A percentile compares a stretch with the other conserved stretches of the same genome.
Evolutionary conservation across 352 stramenopile genomes (phyloP).

Genomic region (Phytophthora litchii): DNA sequence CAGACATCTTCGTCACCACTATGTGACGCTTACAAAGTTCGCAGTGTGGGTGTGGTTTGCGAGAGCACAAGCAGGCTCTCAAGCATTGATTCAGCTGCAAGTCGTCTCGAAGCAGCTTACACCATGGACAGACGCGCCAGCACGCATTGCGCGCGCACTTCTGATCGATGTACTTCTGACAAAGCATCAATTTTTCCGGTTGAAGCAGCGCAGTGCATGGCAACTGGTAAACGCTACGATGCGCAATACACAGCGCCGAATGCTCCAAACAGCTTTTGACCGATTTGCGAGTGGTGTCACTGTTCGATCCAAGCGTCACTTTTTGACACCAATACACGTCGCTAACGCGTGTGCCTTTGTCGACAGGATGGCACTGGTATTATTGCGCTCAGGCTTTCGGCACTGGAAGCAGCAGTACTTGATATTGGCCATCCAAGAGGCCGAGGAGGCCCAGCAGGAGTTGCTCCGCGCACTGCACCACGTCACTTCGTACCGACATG

Average conservation of each 20-base stretch:
- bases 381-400: conserved; percentile 41
- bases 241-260: conserved; percentile 10
- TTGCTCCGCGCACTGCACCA: conserved; percentile 50
- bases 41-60: conserved; percentile 61
- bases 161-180: conserved; percentile 21
- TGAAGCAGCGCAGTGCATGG: conserved; percentile 26
- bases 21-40: conserved; percentile 21
- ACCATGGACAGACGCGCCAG: conserved; percentile 11
- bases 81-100: conserved; percentile 24
- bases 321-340: conserved; percentile 18
- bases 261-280: conserved; percentile 23
- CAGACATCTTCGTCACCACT: conserved; percentile 35
- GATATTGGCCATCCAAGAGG: conserved; percentile 42
- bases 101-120: conserved; percentile 19
- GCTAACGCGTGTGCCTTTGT: conserved; percentile 33
- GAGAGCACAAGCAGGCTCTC: conserved; percentile 32
- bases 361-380: conserved; percentile 22
- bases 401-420: conserved; percentile 64
- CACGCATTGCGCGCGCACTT: conserved; percentile 16
- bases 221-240: conserved; percentile 14
- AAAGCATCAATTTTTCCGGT: conserved; percentile 11
- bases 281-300: conserved; percentile 7
- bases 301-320: background rate
- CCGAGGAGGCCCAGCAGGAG: conserved; percentile 47
- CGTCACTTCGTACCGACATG: conserved; percentile 44